These are phyloP conservation scores for Pelargonium fulgidum DNA, from an alignment of 441 rosid species.

Conservation along the genomic window DNA sequence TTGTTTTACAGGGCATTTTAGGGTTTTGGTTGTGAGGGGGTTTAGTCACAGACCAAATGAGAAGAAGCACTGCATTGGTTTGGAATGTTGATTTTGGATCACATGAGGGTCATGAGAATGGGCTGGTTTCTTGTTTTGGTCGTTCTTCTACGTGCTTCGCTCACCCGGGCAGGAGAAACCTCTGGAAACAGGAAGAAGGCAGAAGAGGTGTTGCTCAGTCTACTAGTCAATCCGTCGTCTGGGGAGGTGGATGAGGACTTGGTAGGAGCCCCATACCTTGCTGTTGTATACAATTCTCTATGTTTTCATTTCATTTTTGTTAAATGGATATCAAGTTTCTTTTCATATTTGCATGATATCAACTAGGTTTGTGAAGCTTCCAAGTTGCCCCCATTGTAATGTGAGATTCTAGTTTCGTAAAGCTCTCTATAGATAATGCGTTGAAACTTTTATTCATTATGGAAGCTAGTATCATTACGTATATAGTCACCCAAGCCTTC, in stretches of 20 bases:
- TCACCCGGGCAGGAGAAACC: conserved; percentile 24
- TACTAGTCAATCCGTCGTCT: conserved; percentile 42
- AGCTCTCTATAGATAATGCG: no score
- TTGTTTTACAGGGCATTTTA: conserved; percentile 26
- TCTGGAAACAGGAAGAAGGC: conserved; percentile 28
- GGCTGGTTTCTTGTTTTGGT: conserved; percentile 36
- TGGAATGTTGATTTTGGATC: conserved; percentile 35
- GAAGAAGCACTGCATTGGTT: conserved; percentile 25
- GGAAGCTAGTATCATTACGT: no score
- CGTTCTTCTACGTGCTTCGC: conserved; percentile 47
- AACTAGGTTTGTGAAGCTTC: neutral
- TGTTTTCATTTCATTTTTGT: neutral
- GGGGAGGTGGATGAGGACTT: conserved; percentile 40
- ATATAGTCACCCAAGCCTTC: neutral
- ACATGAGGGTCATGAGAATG: conserved; percentile 40
- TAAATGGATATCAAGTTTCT: neutral
- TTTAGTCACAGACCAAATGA: conserved; percentile 44
- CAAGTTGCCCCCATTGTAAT: no score
- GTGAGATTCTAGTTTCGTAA: no score
- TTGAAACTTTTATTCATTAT: no score
- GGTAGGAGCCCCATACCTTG: conserved; percentile 36
- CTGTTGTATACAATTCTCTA: neutral
- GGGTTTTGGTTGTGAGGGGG: neutral
- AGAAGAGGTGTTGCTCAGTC: conserved; percentile 37
- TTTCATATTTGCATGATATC: neutral